These are phyloP conservation scores for Aspergillus piperis DNA, from an alignment of 2,329 filamentous ascomycete genomes.

Conservation along the genomic window DNA sequence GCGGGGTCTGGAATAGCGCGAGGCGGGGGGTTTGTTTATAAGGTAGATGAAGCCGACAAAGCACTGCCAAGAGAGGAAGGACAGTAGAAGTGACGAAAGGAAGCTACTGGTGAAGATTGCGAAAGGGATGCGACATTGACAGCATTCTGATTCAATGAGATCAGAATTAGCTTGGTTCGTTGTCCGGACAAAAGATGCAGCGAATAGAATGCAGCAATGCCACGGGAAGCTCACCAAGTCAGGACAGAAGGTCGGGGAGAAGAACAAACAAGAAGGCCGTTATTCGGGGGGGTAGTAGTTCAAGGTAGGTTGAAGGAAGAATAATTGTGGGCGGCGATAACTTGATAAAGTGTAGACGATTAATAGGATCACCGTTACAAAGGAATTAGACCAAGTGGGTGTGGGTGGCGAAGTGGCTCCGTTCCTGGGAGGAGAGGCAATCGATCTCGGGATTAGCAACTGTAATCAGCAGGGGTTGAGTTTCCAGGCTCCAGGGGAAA, in stretches of 20 bases:
- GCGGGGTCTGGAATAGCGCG: not conserved
- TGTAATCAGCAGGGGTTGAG: conserved; percentile 23
- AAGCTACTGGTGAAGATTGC: not conserved
- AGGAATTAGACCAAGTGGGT: conserved; percentile 10
- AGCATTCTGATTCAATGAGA: conserved; percentile 9
- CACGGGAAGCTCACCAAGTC: not conserved
- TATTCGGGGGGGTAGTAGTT: not conserved
- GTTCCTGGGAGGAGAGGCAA: conserved; percentile 13
- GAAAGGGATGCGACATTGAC: conserved; percentile 15
- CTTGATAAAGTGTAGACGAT: conserved; percentile 3
- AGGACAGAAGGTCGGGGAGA: not conserved
- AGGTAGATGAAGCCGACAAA: not conserved
- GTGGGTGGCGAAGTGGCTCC: conserved; percentile 23
- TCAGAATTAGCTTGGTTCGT: conserved; percentile 13
- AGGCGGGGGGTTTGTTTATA: not conserved
- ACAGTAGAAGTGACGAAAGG: not conserved
- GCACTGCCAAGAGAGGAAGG: not conserved
- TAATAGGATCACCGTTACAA: conserved; percentile 3
- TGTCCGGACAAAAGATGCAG: conserved; percentile 1
- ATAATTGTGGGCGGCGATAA: not conserved
- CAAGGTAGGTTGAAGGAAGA: not conserved
- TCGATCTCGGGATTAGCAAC: conserved; percentile 15
- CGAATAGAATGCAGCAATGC: not conserved
- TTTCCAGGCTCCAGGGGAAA: conserved; percentile 15
- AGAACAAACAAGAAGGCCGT: not conserved